Base-by-base conservation (phyloP, 805 yeast species). In the Pichia cephalocereana region DNA sequence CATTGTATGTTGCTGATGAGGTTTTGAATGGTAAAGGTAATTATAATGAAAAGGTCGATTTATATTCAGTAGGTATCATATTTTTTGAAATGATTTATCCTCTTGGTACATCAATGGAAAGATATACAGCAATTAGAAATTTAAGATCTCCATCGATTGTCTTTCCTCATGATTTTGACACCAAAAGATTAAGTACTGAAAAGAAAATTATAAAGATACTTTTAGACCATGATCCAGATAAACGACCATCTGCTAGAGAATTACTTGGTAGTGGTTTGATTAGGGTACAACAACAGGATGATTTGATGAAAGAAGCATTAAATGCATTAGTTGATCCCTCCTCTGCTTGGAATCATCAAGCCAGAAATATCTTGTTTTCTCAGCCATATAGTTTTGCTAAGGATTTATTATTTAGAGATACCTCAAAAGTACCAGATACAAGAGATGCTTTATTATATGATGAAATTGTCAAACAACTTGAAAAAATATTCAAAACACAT, bases 31-130 rank as follows among this genome's bases (percentile, higher is more conserved):
- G 93, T 0, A 72, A 70, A 41, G 83, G 83, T 3, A 70, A 75
- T n/a, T 93, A 93, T 62, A 83, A 91, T 61, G 96, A 86, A 54
- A 93, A 93, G 56, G 95, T 93, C 38, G 99, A 93, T 63, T 83
- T 93, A 85, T 93, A 89, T 62, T 89, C 99, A 0, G 67, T 93
- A 39, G 99, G 99, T 4, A 80, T 93, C 36, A 93, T 93, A 1
- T 88, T 93, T 60, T 93, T 93, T 63, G 99, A 93, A 62, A 93
- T 93, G 99, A 77, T 88, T 30, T 88, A 82, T 61, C 73, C 82
- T 1, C 72, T 91, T 57, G 72, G 74, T n/a, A 93, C 99, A 0
- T 90, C 88, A 2, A 93, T 93, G 97, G 99, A 93, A 62, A 74
- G 99, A 46, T 88, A 84, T 11, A 72, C 75, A 43, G 86, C 80